Base-by-base conservation (phyloP, 345 rosid genomes). In the Euclidium syriacum region DNA sequence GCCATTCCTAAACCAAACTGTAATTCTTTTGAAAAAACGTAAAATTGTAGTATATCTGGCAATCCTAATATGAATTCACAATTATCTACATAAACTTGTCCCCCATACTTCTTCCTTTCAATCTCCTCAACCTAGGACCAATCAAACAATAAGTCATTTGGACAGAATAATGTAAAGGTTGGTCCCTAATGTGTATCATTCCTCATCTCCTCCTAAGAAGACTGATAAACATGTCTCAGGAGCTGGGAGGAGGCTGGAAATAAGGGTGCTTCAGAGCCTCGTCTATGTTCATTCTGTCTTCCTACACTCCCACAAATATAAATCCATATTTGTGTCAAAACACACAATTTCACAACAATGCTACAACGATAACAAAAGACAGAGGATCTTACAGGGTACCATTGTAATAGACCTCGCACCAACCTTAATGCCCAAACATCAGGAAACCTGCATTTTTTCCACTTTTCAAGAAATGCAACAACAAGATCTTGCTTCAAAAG, bases 251-350 rank as follows among this genome's bases (percentile, higher is more conserved):
- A 72, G 79, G 75, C 48, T 80, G 85, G 75, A 90, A 87, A 82
- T 87, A 90, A 65, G 90, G 90, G 79, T 90, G 95, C 62, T 23
- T 80, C 79, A 90, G 61, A 72, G 97, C 97, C 62, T 85, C 83
- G 52, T 83, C 87, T 33, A 87, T 75, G 27, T 64, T 83, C 54
- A 85, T 7, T 36, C 95, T 82, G 56, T 85, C 95, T 57, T 85
- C 90, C 95, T 90, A 68, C 66, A 25, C 38, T 29, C 34, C 20
- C 24, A 41, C 33, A 61, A 23, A 7, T 16, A 16, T 33, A 5
- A 53, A 42, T 15, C 55, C 47, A n/a, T 20, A 22, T 0, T 16
- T 38, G 4, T 64, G 15, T 53, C 32, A 65, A 26, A 19, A 66
- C 41, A 10, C 8, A 2, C 46, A 42, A 19, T 43, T 20, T 46